A percentile compares a stretch with the other conserved stretches of the same genome.
Conservation (phyloP, 2,329 filamentous ascomycete genomes). For the Monilinia laxa region DNA sequence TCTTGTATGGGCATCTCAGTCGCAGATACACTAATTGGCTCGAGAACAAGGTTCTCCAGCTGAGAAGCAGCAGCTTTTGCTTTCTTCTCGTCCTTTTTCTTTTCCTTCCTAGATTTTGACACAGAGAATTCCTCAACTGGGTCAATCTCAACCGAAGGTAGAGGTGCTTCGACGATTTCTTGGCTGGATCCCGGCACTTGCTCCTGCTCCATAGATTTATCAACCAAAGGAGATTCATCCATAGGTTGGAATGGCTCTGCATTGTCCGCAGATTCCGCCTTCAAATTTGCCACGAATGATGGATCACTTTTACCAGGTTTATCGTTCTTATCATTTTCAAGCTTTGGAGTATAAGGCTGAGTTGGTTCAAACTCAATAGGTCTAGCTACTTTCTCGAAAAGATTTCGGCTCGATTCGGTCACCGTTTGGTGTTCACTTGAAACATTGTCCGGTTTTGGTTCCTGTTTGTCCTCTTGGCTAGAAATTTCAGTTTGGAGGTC, state of each 20-base stretch:
- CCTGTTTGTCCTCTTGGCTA: conserved; percentile 2
- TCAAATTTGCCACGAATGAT: not conserved
- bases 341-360: not conserved
- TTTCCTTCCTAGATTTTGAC: conserved; percentile 30
- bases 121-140: conserved; percentile 22
- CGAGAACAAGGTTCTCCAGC: not conserved
- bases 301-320: not conserved
- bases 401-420: not conserved
- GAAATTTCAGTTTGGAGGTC: not conserved
- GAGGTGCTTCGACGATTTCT: conserved; percentile 13
- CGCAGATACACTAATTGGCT: not conserved
- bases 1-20: not conserved
- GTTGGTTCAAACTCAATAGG: not conserved
- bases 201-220: not conserved
- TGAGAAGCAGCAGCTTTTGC: not conserved
- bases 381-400: not conserved
- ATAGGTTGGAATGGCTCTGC: not conserved
- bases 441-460: conserved; percentile 9
- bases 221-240: conserved; percentile 3
- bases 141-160: conserved; percentile 15
- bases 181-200: conserved; percentile 15
- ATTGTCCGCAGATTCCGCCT: not conserved
- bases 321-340: not conserved
- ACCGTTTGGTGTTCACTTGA: conserved; percentile 21
- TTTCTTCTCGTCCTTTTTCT: conserved; percentile 26